Conservation (phyloP, 441 rosid species). For the Lagerstroemia fauriei region DNA sequence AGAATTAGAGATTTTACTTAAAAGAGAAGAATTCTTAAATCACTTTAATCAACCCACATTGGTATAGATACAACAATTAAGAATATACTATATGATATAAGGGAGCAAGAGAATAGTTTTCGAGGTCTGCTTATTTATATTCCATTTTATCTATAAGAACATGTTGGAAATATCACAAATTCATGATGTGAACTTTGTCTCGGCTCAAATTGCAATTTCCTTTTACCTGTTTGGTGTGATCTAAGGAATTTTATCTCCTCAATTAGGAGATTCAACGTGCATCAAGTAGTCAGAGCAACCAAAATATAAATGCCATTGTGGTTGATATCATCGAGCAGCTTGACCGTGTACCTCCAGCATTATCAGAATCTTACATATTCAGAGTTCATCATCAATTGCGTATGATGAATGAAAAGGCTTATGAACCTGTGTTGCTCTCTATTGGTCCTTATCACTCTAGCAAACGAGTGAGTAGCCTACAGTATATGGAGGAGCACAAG, state of each 20-base stretch:
- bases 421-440: not conserved
- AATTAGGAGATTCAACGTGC: too few species aligned
- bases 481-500: slow-evolving; percentile 3
- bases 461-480: not conserved
- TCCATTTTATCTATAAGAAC: not conserved
- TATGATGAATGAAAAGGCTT: slow-evolving; percentile 6
- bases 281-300: not conserved
- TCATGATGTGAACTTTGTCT: too few species aligned
- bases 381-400: slow-evolving; percentile 2
- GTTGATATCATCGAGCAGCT: not conserved
- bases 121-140: not conserved
- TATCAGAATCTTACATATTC: not conserved
- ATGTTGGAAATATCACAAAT: not conserved
- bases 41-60: too few species aligned
- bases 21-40: too few species aligned
- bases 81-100: too few species aligned
- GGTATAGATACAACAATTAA: too few species aligned
- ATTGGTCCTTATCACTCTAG: slow-evolving; percentile 6
- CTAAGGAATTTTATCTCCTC: too few species aligned
- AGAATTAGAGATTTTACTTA: too few species aligned
- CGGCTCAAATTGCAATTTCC: too few species aligned
- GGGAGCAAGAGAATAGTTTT: too few species aligned
- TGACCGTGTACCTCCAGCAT: not conserved
- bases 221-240: too few species aligned
- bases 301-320: not conserved